Base-by-base conservation (phyloP, 805 yeast species). In the Candida namnaoensis region DNA sequence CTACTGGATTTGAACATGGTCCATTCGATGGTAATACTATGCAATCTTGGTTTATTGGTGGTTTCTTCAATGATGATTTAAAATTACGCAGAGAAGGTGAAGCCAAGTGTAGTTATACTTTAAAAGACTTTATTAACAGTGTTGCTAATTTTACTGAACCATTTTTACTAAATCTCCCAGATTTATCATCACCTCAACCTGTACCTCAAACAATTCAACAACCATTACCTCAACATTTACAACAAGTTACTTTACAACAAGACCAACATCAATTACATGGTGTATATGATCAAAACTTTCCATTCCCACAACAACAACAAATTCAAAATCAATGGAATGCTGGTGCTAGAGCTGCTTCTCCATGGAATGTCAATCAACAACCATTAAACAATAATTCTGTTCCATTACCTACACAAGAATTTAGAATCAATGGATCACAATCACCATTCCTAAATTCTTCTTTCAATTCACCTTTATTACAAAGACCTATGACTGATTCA, bases 21-120 rank as follows among this genome's bases (percentile, higher is more conserved):
- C 95, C 96, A 4, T 87, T 87, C 60, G 67, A 68, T 38, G 88
- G 90, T 3, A 57, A 61, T 25, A 62, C 72, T 61, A 87, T 87
- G 96, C 90, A 84, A 48, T 76, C 67, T 40, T 87, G 96, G 96
- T 76, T 72, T 44, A 54, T 72, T 8, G 72, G 71, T 36, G 76
- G 78, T 3, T 84, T 81, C 61, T 66, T 86, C 49, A 64, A 64
- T 34, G 67, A 65, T 10, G 76, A 71, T 44, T 64, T 87, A 46
- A 62, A 63, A 35, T 64, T 88, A 42, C 71, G 82, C 42, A 72
- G 91, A 30, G 72, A 67, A 19, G 82, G 72, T 37, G 87, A 80
- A 44, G 38, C 56, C 1, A 54, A 49, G 12, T 12, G 1, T 6
- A 84, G 64, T 56, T 64, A 63, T 32, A 60, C 82, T 0, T 65